These are phyloP conservation scores for Hymenochaete sp. DNA, from an alignment of 1,284 basidiomycete species.

Conservation along the genomic window DNA sequence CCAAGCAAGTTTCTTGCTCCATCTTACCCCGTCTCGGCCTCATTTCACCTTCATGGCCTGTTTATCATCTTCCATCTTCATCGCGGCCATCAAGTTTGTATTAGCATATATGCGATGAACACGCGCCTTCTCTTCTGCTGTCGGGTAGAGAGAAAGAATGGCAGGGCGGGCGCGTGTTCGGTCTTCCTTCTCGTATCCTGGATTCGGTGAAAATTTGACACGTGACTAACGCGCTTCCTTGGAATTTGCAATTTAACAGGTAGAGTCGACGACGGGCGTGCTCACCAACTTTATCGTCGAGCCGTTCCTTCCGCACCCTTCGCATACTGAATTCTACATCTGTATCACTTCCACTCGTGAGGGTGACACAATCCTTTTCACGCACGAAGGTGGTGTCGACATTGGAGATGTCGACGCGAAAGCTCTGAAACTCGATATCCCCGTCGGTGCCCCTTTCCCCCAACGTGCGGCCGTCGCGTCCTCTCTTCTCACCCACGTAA, in stretches of 20 bases:
- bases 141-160: no score
- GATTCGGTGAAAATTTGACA: slow-evolving; percentile 1
- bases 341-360: slow-evolving; percentile 96
- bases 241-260: slow-evolving; percentile 36
- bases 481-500: slow-evolving; percentile 74
- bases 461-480: slow-evolving; percentile 66
- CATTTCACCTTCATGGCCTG: background rate
- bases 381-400: slow-evolving; percentile 98
- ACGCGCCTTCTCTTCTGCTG: no score
- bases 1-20: background rate
- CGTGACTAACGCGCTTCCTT: slow-evolving; percentile 1
- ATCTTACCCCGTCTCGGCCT: background rate
- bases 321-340: slow-evolving; percentile 95
- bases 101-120: no score
- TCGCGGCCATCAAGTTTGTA: no score
- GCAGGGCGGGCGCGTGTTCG: slow-evolving; percentile 7
- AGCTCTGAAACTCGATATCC: slow-evolving; percentile 84
- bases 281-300: slow-evolving; percentile 98
- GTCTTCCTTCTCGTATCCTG: slow-evolving; percentile 7
- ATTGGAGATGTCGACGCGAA: slow-evolving; percentile 98
- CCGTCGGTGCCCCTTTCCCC: slow-evolving; percentile 75
- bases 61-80: background rate
- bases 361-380: slow-evolving; percentile 96
- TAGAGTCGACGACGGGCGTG: slow-evolving; percentile 89
- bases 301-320: slow-evolving; percentile 93